Conservation (phyloP, 495 filamentous ascomycete genomes). For the Trichoderma erinaceum region DNA sequence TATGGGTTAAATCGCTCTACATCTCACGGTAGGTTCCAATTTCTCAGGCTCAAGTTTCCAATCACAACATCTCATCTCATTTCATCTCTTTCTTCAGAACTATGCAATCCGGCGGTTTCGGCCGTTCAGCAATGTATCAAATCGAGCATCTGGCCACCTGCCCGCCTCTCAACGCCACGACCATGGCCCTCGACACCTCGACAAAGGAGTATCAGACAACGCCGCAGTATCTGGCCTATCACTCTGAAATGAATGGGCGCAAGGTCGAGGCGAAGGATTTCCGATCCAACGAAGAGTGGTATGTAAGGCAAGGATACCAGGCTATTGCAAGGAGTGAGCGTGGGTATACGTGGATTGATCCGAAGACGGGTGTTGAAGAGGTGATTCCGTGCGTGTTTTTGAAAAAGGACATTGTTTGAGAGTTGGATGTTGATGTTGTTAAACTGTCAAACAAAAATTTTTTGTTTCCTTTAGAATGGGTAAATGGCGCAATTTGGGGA, state of each 20-base stretch:
- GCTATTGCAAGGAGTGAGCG: slow-evolving; percentile 28
- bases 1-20: slow-evolving; percentile 35
- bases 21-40: slow-evolving; percentile 23
- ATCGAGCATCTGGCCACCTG: slow-evolving; percentile 28
- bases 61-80: not conserved
- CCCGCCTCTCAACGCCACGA: slow-evolving; percentile 30
- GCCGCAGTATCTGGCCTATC: slow-evolving; percentile 16
- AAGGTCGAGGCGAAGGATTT: slow-evolving; percentile 13
- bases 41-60: not conserved
- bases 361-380: not conserved
- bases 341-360: not conserved
- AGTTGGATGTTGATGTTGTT: not conserved
- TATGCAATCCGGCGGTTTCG: slow-evolving; percentile 32
- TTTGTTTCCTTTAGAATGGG: not conserved
- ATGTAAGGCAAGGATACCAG: slow-evolving; percentile 50
- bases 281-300: slow-evolving; percentile 47
- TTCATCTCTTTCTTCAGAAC: not conserved
- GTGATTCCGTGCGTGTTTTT: slow-evolving; percentile 13
- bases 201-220: slow-evolving; percentile 25
- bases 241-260: not conserved
- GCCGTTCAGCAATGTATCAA: slow-evolving; percentile 34
- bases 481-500: not conserved
- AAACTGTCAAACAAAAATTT: not conserved
- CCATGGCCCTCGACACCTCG: slow-evolving; percentile 31
- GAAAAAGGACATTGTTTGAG: slow-evolving; percentile 14